These are phyloP conservation scores for Colletotrichum brevisporum DNA, from an alignment of 2,329 filamentous ascomycete species.

Conservation along the genomic window DNA sequence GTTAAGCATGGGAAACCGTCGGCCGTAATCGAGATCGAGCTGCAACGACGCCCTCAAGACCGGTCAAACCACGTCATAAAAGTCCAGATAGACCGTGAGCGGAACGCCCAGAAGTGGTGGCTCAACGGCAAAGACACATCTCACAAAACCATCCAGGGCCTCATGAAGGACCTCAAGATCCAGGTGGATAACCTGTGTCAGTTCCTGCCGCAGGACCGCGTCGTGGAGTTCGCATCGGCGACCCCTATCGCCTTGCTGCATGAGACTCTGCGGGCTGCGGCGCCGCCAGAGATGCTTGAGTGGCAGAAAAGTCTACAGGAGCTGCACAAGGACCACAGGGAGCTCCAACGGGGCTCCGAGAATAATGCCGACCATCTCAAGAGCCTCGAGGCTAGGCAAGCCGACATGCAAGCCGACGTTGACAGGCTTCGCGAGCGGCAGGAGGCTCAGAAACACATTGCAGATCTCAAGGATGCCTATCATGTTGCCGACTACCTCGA, in stretches of 20 bases:
- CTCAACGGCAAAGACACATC: slow-evolving; percentile 77
- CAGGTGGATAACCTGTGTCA: slow-evolving; percentile 99
- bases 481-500: slow-evolving; percentile 76
- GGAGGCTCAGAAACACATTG: slow-evolving; percentile 74
- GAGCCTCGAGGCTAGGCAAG: slow-evolving; percentile 80
- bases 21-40: slow-evolving; percentile 91
- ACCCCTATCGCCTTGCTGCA: slow-evolving; percentile 85
- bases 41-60: slow-evolving; percentile 75
- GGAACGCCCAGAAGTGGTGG: slow-evolving; percentile 84
- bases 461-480: slow-evolving; percentile 74
- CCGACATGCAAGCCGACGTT: slow-evolving; percentile 83
- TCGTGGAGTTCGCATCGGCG: slow-evolving; percentile 91
- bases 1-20: slow-evolving; percentile 89
- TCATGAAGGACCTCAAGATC: slow-evolving; percentile 83
- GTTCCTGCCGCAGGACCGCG: slow-evolving; percentile 95
- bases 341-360: slow-evolving; percentile 69
- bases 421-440: slow-evolving; percentile 84
- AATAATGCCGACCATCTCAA: slow-evolving; percentile 74
- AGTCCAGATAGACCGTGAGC: slow-evolving; percentile 84
- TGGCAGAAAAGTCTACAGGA: slow-evolving; percentile 83
- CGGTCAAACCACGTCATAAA: slow-evolving; percentile 79
- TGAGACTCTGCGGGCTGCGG: slow-evolving; percentile 91
- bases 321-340: slow-evolving; percentile 78
- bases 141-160: slow-evolving; percentile 74
- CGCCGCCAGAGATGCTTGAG: slow-evolving; percentile 82